These are phyloP conservation scores for Penicillium coffeae DNA, from an alignment of 495 filamentous ascomycete species.

Conservation along the genomic window DNA sequence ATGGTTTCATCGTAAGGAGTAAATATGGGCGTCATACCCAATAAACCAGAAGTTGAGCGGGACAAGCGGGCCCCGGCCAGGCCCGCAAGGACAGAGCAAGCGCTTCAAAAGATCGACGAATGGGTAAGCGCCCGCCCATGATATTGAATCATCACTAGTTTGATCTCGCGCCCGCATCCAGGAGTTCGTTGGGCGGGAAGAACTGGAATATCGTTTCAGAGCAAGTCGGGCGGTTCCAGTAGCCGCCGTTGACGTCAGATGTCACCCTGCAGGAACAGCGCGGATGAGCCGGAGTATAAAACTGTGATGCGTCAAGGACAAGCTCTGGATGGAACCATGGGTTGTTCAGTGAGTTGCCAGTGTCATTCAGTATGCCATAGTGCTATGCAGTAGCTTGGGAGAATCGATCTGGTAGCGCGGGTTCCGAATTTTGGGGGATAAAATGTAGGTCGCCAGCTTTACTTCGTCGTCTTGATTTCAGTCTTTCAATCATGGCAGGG, in stretches of 20 bases:
- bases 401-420: too few relatives aligned
- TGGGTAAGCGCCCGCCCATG: neutral
- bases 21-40: conserved; percentile 3
- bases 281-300: conserved; percentile 2
- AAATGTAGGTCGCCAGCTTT: too few relatives aligned
- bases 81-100: neutral
- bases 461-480: too few relatives aligned
- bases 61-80: too few relatives aligned
- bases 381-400: too few relatives aligned
- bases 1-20: conserved; percentile 1
- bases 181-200: conserved; percentile 11
- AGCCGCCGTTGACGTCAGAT: conserved; percentile 37
- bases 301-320: too few relatives aligned
- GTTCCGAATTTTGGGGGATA: too few relatives aligned
- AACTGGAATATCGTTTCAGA: conserved; percentile 21
- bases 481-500: too few relatives aligned
- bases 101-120: neutral
- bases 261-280: conserved; percentile 7
- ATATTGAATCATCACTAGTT: conserved; percentile 1
- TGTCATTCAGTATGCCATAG: too few relatives aligned
- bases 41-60: neutral
- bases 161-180: conserved; percentile 8
- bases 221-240: conserved; percentile 17
- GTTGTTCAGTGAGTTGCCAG: too few relatives aligned
- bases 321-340: too few relatives aligned